Evolutionary conservation across 768 basidiomycete species (phyloP).

Genomic region (Podaxis rugospora): DNA sequence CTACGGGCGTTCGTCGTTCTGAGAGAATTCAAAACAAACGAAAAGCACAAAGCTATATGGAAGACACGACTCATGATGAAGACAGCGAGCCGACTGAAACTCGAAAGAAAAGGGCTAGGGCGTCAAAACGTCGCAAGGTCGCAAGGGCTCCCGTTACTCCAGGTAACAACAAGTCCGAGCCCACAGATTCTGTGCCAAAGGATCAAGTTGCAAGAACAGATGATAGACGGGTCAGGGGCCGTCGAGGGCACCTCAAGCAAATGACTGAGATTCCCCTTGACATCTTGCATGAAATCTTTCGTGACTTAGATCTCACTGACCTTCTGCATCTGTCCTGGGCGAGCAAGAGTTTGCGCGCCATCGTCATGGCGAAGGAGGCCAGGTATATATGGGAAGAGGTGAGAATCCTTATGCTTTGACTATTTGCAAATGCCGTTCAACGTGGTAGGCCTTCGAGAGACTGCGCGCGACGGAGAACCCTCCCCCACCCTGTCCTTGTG

Average conservation of each 20-base stretch:
- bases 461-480: neutral
- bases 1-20: neutral
- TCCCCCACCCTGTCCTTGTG: neutral
- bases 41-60: neutral
- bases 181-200: neutral
- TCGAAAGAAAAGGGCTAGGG: neutral
- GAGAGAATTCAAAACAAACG: neutral
- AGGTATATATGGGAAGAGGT: conserved; percentile 29
- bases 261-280: conserved; percentile 31
- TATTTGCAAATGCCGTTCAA: neutral
- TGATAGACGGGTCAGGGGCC: conserved; percentile 12
- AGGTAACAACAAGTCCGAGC: neutral
- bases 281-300: conserved; percentile 32
- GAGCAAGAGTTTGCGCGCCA: conserved; percentile 27
- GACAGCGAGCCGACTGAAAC: neutral
- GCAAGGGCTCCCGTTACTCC: neutral
- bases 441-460: neutral
- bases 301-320: conserved; percentile 32
- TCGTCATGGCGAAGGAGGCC: conserved; percentile 22
- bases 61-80: too few relatives aligned
- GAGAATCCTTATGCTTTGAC: neutral
- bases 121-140: neutral
- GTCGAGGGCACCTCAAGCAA: conserved; percentile 19
- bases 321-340: conserved; percentile 35
- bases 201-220: neutral